Evolutionary conservation across 169 alveolate genomes (phyloP).

Genomic region (Eimeria brunetti): DNA sequence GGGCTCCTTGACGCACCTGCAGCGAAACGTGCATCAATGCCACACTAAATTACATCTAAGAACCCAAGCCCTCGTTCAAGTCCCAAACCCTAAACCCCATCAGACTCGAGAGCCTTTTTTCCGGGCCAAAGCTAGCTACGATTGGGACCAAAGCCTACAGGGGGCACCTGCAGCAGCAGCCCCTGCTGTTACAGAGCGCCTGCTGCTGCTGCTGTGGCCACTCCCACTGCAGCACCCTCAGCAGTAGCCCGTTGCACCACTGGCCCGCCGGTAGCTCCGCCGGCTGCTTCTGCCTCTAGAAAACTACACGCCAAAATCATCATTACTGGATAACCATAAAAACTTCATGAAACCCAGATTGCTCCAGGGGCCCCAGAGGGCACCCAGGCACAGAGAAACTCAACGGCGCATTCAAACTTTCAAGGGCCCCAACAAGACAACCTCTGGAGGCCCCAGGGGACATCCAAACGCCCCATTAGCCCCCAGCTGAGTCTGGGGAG

Average conservation of each 20-base stretch:
- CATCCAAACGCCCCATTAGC: too few relatives aligned
- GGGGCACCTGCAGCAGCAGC: conserved; percentile 24
- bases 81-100: background rate
- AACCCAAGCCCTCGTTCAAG: background rate
- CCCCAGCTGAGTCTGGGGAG: background rate
- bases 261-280: background rate
- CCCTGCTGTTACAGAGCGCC: background rate
- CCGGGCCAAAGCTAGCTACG: background rate
- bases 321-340: background rate
- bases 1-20: conserved; percentile 81
- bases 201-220: background rate
- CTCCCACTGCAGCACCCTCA: background rate
- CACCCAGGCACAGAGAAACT: background rate
- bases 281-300: too few relatives aligned
- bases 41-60: too few relatives aligned
- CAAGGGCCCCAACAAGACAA: background rate
- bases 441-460: too few relatives aligned
- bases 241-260: background rate
- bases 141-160: background rate
- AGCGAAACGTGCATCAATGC: background rate
- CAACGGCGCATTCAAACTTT: background rate
- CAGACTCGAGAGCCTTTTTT: background rate
- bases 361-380: background rate
- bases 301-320: background rate
- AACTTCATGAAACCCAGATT: background rate